Evolutionary conservation across 345 rosid genomes (phyloP).

Genomic region (Aquilaria sinensis): DNA sequence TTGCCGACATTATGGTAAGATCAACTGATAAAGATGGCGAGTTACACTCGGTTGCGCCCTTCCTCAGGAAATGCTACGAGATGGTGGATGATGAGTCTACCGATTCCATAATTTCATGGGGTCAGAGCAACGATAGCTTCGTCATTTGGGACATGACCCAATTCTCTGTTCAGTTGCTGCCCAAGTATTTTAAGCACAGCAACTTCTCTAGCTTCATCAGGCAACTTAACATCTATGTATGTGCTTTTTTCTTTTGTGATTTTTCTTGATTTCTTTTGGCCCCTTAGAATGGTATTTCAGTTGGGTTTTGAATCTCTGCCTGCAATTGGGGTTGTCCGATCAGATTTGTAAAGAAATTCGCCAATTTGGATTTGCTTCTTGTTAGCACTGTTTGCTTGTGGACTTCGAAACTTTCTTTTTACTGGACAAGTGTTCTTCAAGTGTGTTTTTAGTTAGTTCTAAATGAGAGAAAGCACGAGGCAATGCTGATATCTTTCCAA

Average conservation of each 20-base stretch:
- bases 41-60: constrained; percentile 47
- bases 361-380: no score
- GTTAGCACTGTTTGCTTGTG: no score
- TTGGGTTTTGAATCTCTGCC: background rate
- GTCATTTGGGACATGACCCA: constrained; percentile 53
- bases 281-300: background rate
- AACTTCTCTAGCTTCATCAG: constrained; percentile 79
- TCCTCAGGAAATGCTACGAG: constrained; percentile 77
- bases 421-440: no score
- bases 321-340: no score
- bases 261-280: constrained; percentile 1
- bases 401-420: no score
- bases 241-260: constrained; percentile 17
- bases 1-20: constrained; percentile 41
- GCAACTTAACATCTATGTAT: constrained; percentile 86
- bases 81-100: constrained; percentile 76
- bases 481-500: no score
- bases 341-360: no score
- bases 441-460: no score
- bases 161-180: constrained; percentile 63
- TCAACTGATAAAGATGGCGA: constrained; percentile 34
- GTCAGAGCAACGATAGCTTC: constrained; percentile 38
- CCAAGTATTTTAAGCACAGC: constrained; percentile 75
- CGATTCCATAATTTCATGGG: constrained; percentile 63
- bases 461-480: no score